Base-by-base conservation (phyloP, 208 protist genomes). In the Acanthamoeba lenticulata region DNA sequence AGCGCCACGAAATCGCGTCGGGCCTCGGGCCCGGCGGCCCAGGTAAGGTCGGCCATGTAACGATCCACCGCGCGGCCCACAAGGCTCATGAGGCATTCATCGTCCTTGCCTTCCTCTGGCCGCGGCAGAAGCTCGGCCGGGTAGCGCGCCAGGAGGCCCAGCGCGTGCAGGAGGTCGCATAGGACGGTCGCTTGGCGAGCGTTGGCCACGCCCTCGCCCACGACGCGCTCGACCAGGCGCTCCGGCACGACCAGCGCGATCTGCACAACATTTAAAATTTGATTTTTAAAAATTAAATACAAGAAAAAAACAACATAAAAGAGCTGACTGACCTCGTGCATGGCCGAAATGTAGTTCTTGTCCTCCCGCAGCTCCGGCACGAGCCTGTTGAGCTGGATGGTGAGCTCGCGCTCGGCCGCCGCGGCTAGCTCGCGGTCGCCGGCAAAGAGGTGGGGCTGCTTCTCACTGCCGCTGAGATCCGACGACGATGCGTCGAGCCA, bases 331-430 rank as follows among this genome's bases (percentile, higher is more conserved):
- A 57, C 77, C 77, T 86, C 77, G 9, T 40, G 36, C 17, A 86
- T 11, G 0, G 44, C 32, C 27, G 77, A 86, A 2, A 86, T 7
- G 45, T 57, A 86, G 77, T 86, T 86, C 44, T 86, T 86, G 32
- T 86, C 77, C 2, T 86, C 77, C n/a, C 49, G 77, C 13, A 47
- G 77, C 36, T 86, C 77, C 27, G 77, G 77, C 38, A 86, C 77
- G 5, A 86, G 45, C 44, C 77, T 17, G 29, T 86, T 86, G 7
- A 86, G 27, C 19, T 57, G 27, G 5, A 86, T 44, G 1, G 77
- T 86, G 15, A 86, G 38, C 77, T 86, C 27, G 9, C 77, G 27
- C 77, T 86, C 77, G 5, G 77, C 77, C 19, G 49, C 77, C 6
- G 29, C 32, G 5, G 19, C 32, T 15, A 57, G 29, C 29, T 4